Percentiles rank a stretch among this genome's conserved stretches.
These are phyloP conservation scores for Phytophthora quininea DNA, from an alignment of 352 stramenopile genomes.

Conservation along the genomic window DNA sequence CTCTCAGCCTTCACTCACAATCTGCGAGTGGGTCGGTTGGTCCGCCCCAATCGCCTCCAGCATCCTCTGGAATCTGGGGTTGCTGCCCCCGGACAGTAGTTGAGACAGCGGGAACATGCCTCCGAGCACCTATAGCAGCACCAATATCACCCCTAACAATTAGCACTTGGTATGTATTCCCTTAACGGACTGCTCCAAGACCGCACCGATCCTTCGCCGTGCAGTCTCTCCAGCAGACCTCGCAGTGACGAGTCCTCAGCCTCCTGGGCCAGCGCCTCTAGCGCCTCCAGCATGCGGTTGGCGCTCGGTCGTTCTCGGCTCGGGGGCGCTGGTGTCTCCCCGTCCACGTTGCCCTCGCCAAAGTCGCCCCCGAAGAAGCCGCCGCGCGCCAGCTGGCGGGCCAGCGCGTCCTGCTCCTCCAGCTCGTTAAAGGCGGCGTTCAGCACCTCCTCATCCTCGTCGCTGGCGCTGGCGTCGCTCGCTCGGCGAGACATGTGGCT, in stretches of 20 bases:
- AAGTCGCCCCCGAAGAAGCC: constrained; percentile 21
- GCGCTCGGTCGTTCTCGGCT: constrained; percentile 22
- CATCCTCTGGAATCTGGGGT: constrained; percentile 49
- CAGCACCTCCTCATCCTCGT: constrained; percentile 31
- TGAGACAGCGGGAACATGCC: constrained; percentile 65
- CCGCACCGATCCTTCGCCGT: constrained; percentile 6
- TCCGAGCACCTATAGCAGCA: constrained; percentile 25
- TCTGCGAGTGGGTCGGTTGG: constrained; percentile 42
- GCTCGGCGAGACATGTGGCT: constrained; percentile 12
- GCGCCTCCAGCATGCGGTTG: constrained; percentile 54
- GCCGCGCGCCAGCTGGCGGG: constrained; percentile 1
- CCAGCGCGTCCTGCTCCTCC: constrained; percentile 38
- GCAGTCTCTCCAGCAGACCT: constrained; percentile 42
- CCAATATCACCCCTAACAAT: neutral
- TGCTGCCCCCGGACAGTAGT: constrained; percentile 40
- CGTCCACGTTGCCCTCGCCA: neutral
- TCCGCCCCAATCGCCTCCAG: constrained; percentile 44
- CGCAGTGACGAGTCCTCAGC: constrained; percentile 45
- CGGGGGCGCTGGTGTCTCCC: neutral
- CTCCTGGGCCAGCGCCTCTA: constrained; percentile 58
- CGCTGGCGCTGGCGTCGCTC: constrained; percentile 13
- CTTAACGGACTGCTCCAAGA: neutral
- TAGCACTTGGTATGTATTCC: neutral
- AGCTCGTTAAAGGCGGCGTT: constrained; percentile 40
- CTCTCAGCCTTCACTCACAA: constrained; percentile 20